Base-by-base conservation (phyloP, 495 filamentous ascomycete genomes). In the Tuber borchii region DNA sequence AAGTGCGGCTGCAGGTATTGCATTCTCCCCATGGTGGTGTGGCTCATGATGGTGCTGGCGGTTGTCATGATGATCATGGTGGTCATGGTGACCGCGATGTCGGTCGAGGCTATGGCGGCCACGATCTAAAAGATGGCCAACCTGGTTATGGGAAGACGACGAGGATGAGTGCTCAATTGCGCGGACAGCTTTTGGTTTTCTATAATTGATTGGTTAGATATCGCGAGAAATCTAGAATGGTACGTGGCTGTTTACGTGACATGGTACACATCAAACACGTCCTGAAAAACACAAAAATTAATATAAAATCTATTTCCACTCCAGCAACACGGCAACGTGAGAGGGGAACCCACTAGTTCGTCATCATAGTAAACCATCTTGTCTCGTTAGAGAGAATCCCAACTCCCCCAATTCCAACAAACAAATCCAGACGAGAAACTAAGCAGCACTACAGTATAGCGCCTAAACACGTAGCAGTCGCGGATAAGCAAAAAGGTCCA, bases 1-100 rank as follows among this genome's bases (percentile, higher is more conserved):
- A 86, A 97, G 95, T 31, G 93, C 93, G n/a, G 97, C 85, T 8
- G 93, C 91, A 72, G 93, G 92, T n/a, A 97, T 88, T 12, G 89
- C 88, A 77, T 83, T 83, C 78, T 84, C 77, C 73, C 74, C 51
- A 45, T 70, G 76, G 39, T 79, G 74, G 20, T 78, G 78, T 14
- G 73, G 31, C 17, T 69, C 46, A 12, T 75, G 51, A 20, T 19
- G 65, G 65, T 76, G 40, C 20, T 46, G 61, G 26, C 70, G 71
- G 10, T 51, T n/a, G 40, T 74, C n/a, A 9, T 19, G 75, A 31
- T 72, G 72, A 44, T 34, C 56, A 68, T 72, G 40, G 56, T 70
- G 72, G 39, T 46, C 22, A 31, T 70, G 76, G 40, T 78, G 72
- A 8, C 43, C 73, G 26, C 16, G 56, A 65, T 31, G 26, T 65